Evolutionary conservation across 805 yeast genomes (phyloP).

Genomic region (Zygoascus flipseniorum): DNA sequence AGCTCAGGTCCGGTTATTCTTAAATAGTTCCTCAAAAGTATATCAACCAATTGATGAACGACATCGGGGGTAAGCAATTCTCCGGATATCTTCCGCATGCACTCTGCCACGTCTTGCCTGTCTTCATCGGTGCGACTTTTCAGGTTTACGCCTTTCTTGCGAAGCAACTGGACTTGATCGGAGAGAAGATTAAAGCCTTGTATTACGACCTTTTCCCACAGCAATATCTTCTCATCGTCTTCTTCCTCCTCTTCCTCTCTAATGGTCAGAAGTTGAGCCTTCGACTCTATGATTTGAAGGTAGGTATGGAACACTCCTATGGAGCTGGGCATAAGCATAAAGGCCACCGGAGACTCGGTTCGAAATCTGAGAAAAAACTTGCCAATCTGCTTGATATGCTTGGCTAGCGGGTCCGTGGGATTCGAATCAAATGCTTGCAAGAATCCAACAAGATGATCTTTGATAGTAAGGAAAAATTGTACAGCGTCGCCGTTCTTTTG

Average conservation of each 20-base stretch:
- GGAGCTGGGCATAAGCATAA: slow-evolving; percentile 59
- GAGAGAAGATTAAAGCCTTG: slow-evolving; percentile 52
- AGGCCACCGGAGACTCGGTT: slow-evolving; percentile 56
- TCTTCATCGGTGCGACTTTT: slow-evolving; percentile 54
- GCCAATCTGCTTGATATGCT: slow-evolving; percentile 64
- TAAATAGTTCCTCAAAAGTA: slow-evolving; percentile 66
- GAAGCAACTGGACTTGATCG: slow-evolving; percentile 50
- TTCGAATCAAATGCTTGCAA: slow-evolving; percentile 40
- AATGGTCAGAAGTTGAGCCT: slow-evolving; percentile 39
- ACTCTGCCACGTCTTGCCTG: slow-evolving; percentile 45
- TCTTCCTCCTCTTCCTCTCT: slow-evolving; percentile 28
- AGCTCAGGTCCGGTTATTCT: slow-evolving; percentile 66
- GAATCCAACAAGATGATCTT: slow-evolving; percentile 53
- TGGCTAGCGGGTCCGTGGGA: slow-evolving; percentile 42
- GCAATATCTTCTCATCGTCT: slow-evolving; percentile 44
- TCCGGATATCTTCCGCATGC: slow-evolving; percentile 32
- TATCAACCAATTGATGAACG: slow-evolving; percentile 50
- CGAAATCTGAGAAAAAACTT: slow-evolving; percentile 61
- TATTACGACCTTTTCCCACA: slow-evolving; percentile 71
- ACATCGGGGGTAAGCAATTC: slow-evolving; percentile 53
- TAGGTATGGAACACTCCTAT: slow-evolving; percentile 53
- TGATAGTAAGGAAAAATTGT: slow-evolving; percentile 51
- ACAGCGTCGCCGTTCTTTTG: slow-evolving; percentile 48
- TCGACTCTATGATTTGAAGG: slow-evolving; percentile 50
- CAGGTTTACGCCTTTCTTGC: slow-evolving; percentile 55